A percentile compares a stretch with the other conserved stretches of the same genome.
Conservation (phyloP, 2,329 filamentous ascomycete genomes). For the Fusarium sp. region DNA sequence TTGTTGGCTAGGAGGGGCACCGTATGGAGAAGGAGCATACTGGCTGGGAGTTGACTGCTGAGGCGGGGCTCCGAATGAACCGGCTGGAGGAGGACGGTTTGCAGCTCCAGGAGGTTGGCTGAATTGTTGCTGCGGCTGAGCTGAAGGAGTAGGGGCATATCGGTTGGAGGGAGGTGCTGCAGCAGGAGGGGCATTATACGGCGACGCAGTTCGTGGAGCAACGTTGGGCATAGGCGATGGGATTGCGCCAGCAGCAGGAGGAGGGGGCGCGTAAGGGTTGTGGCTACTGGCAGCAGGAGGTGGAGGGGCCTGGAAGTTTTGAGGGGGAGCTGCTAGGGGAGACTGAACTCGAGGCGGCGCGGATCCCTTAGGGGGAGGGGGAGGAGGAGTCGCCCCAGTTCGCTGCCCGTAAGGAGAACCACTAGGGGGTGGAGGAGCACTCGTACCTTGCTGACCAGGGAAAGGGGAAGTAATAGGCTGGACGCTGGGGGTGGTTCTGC, state of each 20-base stretch:
- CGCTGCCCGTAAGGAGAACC: slow-evolving; percentile 67
- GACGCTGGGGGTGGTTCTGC: slow-evolving; percentile 78
- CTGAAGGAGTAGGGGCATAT: slow-evolving; percentile 76
- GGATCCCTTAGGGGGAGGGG: slow-evolving; percentile 85
- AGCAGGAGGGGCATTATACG: slow-evolving; percentile 84
- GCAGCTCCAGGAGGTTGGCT: slow-evolving; percentile 58
- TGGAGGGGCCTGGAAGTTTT: slow-evolving; percentile 56
- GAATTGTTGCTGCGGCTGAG: slow-evolving; percentile 60
- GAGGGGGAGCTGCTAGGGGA: slow-evolving; percentile 70
- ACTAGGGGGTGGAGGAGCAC: slow-evolving; percentile 65
- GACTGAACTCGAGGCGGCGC: slow-evolving; percentile 78
- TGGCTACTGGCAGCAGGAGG: slow-evolving; percentile 73
- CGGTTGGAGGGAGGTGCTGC: slow-evolving; percentile 76
- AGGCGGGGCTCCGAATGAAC: slow-evolving; percentile 57
- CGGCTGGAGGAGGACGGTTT: slow-evolving; percentile 60
- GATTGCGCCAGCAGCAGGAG: slow-evolving; percentile 72
- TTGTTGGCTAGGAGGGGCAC: slow-evolving; percentile 51
- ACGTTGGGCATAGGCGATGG: slow-evolving; percentile 66
- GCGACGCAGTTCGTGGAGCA: slow-evolving; percentile 80
- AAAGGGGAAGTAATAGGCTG: slow-evolving; percentile 81
- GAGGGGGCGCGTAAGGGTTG: slow-evolving; percentile 62
- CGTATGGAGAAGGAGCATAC: slow-evolving; percentile 70
- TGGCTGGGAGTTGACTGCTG: slow-evolving; percentile 62
- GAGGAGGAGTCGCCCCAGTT: slow-evolving; percentile 76
- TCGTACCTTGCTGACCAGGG: slow-evolving; percentile 68